Evolutionary conservation across 148 eudicot species (phyloP).

Genomic region (Rhododendron simsii): DNA sequence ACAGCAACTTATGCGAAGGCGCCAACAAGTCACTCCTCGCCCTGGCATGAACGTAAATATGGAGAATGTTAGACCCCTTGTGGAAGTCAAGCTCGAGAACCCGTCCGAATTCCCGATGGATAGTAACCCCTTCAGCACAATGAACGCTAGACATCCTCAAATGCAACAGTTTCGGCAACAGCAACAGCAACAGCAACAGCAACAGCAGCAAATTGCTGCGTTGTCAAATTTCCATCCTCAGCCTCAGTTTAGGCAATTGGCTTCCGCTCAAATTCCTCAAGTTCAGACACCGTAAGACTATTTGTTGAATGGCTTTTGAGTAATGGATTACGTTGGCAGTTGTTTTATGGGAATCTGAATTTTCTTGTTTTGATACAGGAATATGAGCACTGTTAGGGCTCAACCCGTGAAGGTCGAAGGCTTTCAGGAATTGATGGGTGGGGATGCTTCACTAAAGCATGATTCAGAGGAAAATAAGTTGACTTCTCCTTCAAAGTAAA

Average conservation of each 20-base stretch:
- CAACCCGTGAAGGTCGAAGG: slow-evolving; percentile 98
- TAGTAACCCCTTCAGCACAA: slow-evolving; percentile 41
- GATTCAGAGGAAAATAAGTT: slow-evolving; percentile 73
- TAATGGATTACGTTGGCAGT: neutral
- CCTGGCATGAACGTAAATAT: slow-evolving; percentile 35
- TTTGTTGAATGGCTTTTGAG: neutral
- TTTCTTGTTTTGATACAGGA: slow-evolving; percentile 48
- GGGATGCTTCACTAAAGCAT: slow-evolving; percentile 81
- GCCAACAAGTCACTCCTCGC: slow-evolving; percentile 54
- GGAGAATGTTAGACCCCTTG: slow-evolving; percentile 63
- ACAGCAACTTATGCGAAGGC: slow-evolving; percentile 49
- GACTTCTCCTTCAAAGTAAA: slow-evolving; percentile 71
- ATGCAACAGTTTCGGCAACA: slow-evolving; percentile 46
- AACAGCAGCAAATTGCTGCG: slow-evolving; percentile 59
- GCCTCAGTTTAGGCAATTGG: slow-evolving; percentile 61
- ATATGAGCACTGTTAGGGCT: slow-evolving; percentile 67
- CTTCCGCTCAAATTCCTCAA: slow-evolving; percentile 62
- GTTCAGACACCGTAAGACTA: slow-evolving; percentile 65
- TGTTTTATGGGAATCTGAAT: neutral
- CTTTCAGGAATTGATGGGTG: slow-evolving; percentile 92
- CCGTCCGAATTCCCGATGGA: slow-evolving; percentile 69
- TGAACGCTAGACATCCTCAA: slow-evolving; percentile 56
- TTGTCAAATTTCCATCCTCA: slow-evolving; percentile 52
- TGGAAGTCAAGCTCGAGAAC: slow-evolving; percentile 87
- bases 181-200: slow-evolving; percentile 50